phyloP scores from a whole-genome alignment of 768 basidiomycete species.

The Lactarius hengduanensis region DNA sequence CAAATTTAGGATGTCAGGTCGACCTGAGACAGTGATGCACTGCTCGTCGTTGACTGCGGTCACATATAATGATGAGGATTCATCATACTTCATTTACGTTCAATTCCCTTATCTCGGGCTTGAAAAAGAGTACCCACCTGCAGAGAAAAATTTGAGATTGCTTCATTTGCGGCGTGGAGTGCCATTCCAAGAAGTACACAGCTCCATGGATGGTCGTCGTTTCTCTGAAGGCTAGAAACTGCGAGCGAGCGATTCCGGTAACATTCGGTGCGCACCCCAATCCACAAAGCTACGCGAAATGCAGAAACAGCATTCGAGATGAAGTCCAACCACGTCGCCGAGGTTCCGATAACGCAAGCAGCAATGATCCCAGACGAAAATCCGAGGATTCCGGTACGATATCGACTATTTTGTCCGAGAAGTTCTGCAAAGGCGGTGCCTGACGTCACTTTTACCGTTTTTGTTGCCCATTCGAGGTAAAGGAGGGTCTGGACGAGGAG shows the following conservation, averaged over 20 bases:
- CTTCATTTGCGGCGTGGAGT: constrained; percentile 30
- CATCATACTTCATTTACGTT: constrained; percentile 23
- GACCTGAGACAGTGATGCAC: constrained; percentile 58
- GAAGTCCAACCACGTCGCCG: constrained; percentile 41
- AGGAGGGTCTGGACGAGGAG: constrained; percentile 53
- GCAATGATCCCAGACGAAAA: constrained; percentile 59
- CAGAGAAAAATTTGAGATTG: constrained; percentile 32
- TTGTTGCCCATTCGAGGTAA: constrained; percentile 47
- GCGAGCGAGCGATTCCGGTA: constrained; percentile 30
- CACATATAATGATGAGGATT: constrained; percentile 39
- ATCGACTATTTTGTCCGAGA: constrained; percentile 38
- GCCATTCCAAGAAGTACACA: constrained; percentile 41
- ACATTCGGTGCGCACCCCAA: constrained; percentile 45
- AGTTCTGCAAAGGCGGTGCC: constrained; percentile 32
- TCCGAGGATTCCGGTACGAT: constrained; percentile 44
- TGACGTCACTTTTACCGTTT: constrained; percentile 10
- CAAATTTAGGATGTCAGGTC: constrained; percentile 46
- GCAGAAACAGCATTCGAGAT: constrained; percentile 46
- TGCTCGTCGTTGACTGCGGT: constrained; percentile 50
- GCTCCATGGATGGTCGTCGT: constrained; percentile 45
- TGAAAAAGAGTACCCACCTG: constrained; percentile 28
- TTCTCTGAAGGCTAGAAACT: constrained; percentile 27
- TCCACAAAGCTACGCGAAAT: constrained; percentile 53
- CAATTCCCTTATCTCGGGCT: constrained; percentile 23
- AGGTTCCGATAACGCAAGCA: constrained; percentile 51